phyloP scores from a whole-genome alignment of 2,329 filamentous ascomycete genomes.

The Pestalotiopsis sp. region DNA sequence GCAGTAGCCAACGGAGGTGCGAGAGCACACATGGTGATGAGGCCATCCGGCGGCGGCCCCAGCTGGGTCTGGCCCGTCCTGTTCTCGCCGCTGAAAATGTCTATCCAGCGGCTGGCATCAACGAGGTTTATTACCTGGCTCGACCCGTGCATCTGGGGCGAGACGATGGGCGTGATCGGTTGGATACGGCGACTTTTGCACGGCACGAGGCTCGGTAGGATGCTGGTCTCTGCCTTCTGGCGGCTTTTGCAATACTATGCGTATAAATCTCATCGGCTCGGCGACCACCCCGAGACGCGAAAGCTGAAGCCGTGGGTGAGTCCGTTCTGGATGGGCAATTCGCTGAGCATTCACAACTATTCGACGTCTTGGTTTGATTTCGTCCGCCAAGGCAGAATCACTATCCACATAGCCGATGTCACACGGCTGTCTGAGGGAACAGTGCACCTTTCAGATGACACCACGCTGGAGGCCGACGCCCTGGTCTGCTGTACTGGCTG shows the following conservation, averaged over 20 bases:
- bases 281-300: neutral
- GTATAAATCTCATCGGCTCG: slow-evolving; percentile 7
- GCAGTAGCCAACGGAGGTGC: slow-evolving; percentile 12
- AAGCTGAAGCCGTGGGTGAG: slow-evolving; percentile 17
- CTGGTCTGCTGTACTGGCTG: slow-evolving; percentile 18
- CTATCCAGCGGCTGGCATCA: slow-evolving; percentile 14
- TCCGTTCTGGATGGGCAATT: slow-evolving; percentile 20
- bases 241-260: slow-evolving; percentile 11
- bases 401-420: slow-evolving; percentile 17
- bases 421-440: slow-evolving; percentile 1
- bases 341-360: slow-evolving; percentile 20
- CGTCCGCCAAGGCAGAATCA: slow-evolving; percentile 15
- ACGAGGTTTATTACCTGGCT: slow-evolving; percentile 18
- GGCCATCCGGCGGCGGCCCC: slow-evolving; percentile 17
- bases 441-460: slow-evolving; percentile 16
- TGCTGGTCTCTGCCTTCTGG: slow-evolving; percentile 12
- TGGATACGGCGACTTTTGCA: neutral
- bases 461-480: slow-evolving; percentile 13
- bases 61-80: slow-evolving; percentile 16
- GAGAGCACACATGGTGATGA: slow-evolving; percentile 22
- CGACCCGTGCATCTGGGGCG: slow-evolving; percentile 12
- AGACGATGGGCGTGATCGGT: neutral
- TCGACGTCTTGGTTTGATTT: slow-evolving; percentile 16
- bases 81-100: neutral
- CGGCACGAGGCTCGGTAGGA: slow-evolving; percentile 11